These are phyloP conservation scores for Tripterygium wilfordii DNA, from an alignment of 177 flowering plant species.

Conservation along the genomic window DNA sequence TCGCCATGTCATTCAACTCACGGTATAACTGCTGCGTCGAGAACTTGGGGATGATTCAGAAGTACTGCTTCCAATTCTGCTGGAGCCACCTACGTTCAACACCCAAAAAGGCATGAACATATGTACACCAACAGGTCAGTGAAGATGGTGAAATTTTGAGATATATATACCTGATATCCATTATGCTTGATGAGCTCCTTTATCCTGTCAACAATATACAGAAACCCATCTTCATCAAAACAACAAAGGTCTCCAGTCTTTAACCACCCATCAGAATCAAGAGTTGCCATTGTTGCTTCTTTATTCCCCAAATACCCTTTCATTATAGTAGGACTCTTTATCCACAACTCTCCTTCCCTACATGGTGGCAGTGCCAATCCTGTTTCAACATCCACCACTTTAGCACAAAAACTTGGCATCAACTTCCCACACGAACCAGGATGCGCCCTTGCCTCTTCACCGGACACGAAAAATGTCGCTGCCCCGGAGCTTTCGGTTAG, in stretches of 20 bases:
- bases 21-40: constrained; percentile 84
- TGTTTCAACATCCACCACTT: constrained; percentile 49
- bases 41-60: constrained; percentile 44
- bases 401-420: constrained; percentile 46
- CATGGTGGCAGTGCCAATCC: constrained; percentile 38
- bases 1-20: constrained; percentile 19
- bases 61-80: constrained; percentile 71
- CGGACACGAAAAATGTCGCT: constrained; percentile 25
- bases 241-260: constrained; percentile 73
- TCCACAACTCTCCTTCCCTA: constrained; percentile 63
- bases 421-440: constrained; percentile 38
- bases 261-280: constrained; percentile 63
- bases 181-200: constrained; percentile 87
- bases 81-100: constrained; percentile 59
- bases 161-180: constrained; percentile 63
- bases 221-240: constrained; percentile 55
- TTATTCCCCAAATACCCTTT: constrained; percentile 49
- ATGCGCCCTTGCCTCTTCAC: constrained; percentile 27
- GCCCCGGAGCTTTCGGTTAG: constrained; percentile 65
- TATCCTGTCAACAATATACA: constrained; percentile 69
- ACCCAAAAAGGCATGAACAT: no score
- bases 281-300: constrained; percentile 53
- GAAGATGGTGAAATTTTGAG: no score
- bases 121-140: no score
- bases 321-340: constrained; percentile 58